Percentiles rank a stretch among this genome's conserved stretches.
These are phyloP conservation scores for Pisolithus thermaeus DNA, from an alignment of 1,284 basidiomycete genomes.

Conservation along the genomic window DNA sequence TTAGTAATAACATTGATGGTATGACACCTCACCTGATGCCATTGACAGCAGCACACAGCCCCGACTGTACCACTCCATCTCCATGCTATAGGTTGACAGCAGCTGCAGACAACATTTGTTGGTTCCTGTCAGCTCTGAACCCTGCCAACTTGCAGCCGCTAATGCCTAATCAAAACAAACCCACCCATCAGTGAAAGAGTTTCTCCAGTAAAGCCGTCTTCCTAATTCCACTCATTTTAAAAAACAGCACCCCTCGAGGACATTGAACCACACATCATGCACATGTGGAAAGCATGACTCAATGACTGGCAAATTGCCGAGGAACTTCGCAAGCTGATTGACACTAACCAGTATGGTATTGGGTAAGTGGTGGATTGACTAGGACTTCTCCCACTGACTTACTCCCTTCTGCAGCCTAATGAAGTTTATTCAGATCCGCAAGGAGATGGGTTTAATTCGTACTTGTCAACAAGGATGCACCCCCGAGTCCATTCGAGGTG, in stretches of 20 bases:
- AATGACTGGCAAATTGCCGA: constrained; percentile 4
- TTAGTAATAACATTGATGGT: no score
- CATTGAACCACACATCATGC: background rate
- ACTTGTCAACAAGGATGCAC: constrained; percentile 5
- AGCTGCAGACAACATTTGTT: no score
- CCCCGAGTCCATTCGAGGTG: background rate
- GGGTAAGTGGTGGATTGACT: constrained; percentile 3
- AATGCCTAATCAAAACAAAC: no score
- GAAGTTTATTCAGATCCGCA: constrained; percentile 2
- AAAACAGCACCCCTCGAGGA: background rate
- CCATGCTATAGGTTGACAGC: no score
- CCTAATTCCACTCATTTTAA: no score
- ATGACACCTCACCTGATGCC: no score
- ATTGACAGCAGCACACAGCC: no score
- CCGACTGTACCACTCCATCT: no score
- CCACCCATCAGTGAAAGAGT: no score
- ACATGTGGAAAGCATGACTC: background rate
- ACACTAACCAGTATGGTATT: background rate
- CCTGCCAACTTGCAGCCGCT: no score
- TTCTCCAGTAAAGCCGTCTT: no score
- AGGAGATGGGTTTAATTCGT: background rate
- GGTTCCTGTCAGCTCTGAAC: no score
- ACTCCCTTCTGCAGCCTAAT: background rate
- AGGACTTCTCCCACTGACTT: background rate
- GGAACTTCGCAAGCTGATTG: constrained; percentile 1